These are phyloP conservation scores for Haplosporangium sp. DNA, from an alignment of 371 early-diverging fungal genomes.

Conservation along the genomic window DNA sequence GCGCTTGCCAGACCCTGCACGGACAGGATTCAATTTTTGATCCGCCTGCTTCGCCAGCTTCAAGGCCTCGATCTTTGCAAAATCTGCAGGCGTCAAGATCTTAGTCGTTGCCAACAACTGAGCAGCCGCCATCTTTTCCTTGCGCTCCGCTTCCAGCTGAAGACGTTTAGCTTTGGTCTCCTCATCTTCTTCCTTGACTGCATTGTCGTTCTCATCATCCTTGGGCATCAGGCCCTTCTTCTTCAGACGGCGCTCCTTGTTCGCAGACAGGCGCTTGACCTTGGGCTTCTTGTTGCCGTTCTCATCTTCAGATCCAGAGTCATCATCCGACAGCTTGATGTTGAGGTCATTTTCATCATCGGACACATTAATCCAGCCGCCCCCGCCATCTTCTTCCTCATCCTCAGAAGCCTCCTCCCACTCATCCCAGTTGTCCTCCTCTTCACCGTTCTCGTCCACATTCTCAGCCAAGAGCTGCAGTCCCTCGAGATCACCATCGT, in stretches of 20 bases:
- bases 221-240: conserved; percentile 54
- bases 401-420: conserved; percentile 75
- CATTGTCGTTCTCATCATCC: conserved; percentile 61
- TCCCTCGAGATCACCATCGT: conserved; percentile 80
- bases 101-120: conserved; percentile 58
- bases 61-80: conserved; percentile 82
- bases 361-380: conserved; percentile 57
- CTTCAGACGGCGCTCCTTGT: conserved; percentile 55
- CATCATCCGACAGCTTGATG: conserved; percentile 56
- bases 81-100: conserved; percentile 94
- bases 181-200: conserved; percentile 53
- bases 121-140: conserved; percentile 62
- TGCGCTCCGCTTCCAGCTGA: conserved; percentile 59
- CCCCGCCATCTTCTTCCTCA: conserved; percentile 62
- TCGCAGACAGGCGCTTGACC: conserved; percentile 43
- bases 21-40: conserved; percentile 44
- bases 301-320: conserved; percentile 55
- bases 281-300: conserved; percentile 53
- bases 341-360: conserved; percentile 56
- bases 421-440: conserved; percentile 58
- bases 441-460: conserved; percentile 48
- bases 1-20: conserved; percentile 49
- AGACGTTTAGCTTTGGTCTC: conserved; percentile 63
- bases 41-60: conserved; percentile 70
- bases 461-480: conserved; percentile 64